These are phyloP conservation scores for Fusarium marasasianum DNA, from an alignment of 2,329 filamentous ascomycete genomes.

Conservation along the genomic window DNA sequence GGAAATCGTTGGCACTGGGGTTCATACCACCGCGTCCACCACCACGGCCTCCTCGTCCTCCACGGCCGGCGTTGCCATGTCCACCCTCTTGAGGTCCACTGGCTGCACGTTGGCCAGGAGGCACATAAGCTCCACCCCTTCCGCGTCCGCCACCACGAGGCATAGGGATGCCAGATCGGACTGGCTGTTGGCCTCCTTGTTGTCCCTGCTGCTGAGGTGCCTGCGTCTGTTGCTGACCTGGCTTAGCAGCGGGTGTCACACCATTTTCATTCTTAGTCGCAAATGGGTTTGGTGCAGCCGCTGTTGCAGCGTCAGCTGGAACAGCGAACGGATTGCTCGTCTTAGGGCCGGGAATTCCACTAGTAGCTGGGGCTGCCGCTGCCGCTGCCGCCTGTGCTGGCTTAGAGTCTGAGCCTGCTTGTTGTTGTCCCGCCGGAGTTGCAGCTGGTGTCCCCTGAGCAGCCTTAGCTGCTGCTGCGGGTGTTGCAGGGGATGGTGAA, in stretches of 20 bases:
- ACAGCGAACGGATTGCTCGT: conserved; percentile 48
- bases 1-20: conserved; percentile 63
- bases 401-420: conserved; percentile 27
- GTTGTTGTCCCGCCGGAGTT: conserved; percentile 18
- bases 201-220: conserved; percentile 10
- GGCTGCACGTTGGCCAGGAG: conserved; percentile 50
- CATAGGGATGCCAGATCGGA: conserved; percentile 53
- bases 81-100: conserved; percentile 51
- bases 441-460: conserved; percentile 20
- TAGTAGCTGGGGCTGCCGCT: conserved; percentile 25
- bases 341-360: conserved; percentile 38
- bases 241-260: conserved; percentile 23
- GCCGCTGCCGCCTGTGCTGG: conserved; percentile 24
- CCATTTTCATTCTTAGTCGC: conserved; percentile 33
- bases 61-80: conserved; percentile 44
- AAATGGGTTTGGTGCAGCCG: conserved; percentile 44
- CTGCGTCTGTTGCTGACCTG: conserved; percentile 23
- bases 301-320: conserved; percentile 17
- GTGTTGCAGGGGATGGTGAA: conserved; percentile 38
- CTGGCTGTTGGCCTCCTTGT: conserved; percentile 34
- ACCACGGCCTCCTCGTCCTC: conserved; percentile 55
- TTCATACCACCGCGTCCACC: conserved; percentile 58
- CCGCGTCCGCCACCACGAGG: conserved; percentile 54
- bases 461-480: conserved; percentile 11
- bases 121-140: conserved; percentile 50